Base-by-base conservation (phyloP, 2,329 filamentous ascomycete species). In the Epichloe bromicola region DNA sequence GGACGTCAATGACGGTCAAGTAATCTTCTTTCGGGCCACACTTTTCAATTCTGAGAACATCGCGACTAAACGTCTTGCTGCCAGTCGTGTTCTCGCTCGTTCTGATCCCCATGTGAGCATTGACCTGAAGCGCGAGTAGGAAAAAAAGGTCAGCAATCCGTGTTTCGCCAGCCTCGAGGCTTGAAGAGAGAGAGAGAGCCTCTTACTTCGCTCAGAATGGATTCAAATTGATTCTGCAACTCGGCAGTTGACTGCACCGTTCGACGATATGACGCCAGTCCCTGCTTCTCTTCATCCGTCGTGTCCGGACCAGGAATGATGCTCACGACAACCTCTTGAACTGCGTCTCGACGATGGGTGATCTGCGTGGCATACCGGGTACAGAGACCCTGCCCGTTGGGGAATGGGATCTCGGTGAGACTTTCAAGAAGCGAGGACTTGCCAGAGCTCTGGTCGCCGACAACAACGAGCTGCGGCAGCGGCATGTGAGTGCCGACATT, bases 401-500 rank as follows among this genome's bases (percentile, higher is more conserved):
- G 74, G 39, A 77, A 74, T 0, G 68, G 66, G 36, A 76, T 72
- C 0, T 70, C 71, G 0, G 74, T 76, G 34, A 78, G 54, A 17
- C 68, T 89, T 63, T 93, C 86, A 33, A 93, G 71, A 17, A 93
- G 84, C 1, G 86, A 91, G 65, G 84, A 88, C 72, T 94, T 94
- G 60, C 88, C 88, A 42, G 86, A 88, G 0, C 85, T 90, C 62
- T 93, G 88, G 58, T 87, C 88, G 54, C 88, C 88, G 10, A 91
- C 86, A 7, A 90, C 87, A 37, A 85, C 85, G 57, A 93, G 86
- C 70, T 88, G 82, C 1, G 61, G 64, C 1, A 66, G 59, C 39
- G 63, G 51, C 10, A 73, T 60, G 33, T 63, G 58, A 0, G 65
- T 56, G 5, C 66, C 68, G 6, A 73, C 60, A 6, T 63, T 65